A percentile compares a stretch with the other conserved stretches of the same genome.
Conservation (phyloP, 768 basidiomycete genomes). For the Lactarius hatsudake region DNA sequence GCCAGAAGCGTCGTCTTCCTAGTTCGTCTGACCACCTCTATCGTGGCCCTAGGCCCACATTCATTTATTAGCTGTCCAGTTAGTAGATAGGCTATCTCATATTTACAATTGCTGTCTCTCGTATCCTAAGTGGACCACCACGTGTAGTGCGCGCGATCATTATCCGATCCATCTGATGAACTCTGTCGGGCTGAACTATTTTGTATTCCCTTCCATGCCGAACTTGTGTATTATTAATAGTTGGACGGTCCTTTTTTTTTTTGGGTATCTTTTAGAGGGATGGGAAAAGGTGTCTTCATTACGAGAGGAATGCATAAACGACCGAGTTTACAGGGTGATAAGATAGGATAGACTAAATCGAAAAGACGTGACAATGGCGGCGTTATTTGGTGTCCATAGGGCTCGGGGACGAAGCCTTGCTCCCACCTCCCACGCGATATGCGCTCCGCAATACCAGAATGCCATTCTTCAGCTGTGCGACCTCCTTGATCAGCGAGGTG, state of each 20-base stretch:
- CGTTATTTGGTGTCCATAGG: conserved; percentile 20
- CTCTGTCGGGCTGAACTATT: conserved; percentile 6
- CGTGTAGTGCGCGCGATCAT: conserved; percentile 17
- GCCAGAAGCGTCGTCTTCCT: conserved; percentile 30
- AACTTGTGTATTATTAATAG: conserved; percentile 24
- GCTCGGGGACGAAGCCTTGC: conserved; percentile 21
- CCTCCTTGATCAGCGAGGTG: conserved; percentile 76
- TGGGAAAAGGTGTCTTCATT: neutral
- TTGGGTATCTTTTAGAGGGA: neutral
- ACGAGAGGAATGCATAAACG: conserved; percentile 7
- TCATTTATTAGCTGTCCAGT: conserved; percentile 26
- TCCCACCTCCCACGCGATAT: conserved; percentile 22
- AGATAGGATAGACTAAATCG: conserved; percentile 7
- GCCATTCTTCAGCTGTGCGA: conserved; percentile 68
- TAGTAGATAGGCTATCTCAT: conserved; percentile 22
- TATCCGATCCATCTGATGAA: conserved; percentile 21
- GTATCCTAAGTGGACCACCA: conserved; percentile 11
- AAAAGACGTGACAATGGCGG: neutral
- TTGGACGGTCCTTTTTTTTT: conserved; percentile 6
- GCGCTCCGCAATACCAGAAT: conserved; percentile 47
- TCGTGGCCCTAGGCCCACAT: conserved; percentile 17
- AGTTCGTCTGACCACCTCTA: conserved; percentile 14
- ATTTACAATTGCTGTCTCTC: conserved; percentile 21
- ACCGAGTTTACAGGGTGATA: conserved; percentile 9
- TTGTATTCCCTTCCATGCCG: conserved; percentile 19